Evolutionary conservation across 768 basidiomycete genomes (phyloP).

Genomic region (Leccinum disarticulatum): DNA sequence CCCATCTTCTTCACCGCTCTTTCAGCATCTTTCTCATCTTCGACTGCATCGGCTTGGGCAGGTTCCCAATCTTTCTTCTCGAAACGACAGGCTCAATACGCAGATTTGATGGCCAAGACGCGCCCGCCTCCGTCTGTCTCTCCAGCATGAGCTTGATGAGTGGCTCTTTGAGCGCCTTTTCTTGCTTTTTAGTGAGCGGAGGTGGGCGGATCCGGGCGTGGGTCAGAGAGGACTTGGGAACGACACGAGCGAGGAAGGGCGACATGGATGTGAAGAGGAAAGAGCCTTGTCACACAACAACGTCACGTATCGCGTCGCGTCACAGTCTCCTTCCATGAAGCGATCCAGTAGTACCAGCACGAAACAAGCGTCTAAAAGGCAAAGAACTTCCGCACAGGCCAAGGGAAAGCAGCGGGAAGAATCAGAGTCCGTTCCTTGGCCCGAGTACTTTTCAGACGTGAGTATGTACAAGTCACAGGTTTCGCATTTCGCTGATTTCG

Average conservation of each 20-base stretch:
- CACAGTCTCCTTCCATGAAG: slow-evolving; percentile 17
- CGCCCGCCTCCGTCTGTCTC: slow-evolving; percentile 38
- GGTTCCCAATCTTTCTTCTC: slow-evolving; percentile 39
- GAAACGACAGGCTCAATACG: slow-evolving; percentile 48
- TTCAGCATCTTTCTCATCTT: slow-evolving; percentile 42
- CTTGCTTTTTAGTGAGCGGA: slow-evolving; percentile 33
- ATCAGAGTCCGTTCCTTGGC: slow-evolving; percentile 41
- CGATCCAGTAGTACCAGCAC: slow-evolving; percentile 2
- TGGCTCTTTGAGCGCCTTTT: slow-evolving; percentile 30
- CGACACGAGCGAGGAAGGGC: slow-evolving; percentile 34
- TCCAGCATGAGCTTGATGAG: slow-evolving; percentile 44
- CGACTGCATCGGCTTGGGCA: slow-evolving; percentile 37
- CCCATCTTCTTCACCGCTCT: slow-evolving; percentile 25
- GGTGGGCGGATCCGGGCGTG: slow-evolving; percentile 25
- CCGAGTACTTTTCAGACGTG: slow-evolving; percentile 60
- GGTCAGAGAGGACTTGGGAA: slow-evolving; percentile 36
- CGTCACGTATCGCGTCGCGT: slow-evolving; percentile 26
- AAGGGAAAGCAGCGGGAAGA: slow-evolving; percentile 23
- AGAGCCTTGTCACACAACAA: not conserved
- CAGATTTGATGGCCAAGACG: slow-evolving; percentile 47
- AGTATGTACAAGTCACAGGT: slow-evolving; percentile 3
- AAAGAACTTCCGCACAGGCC: slow-evolving; percentile 7
- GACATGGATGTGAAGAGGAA: slow-evolving; percentile 7
- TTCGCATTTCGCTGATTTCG: not conserved
- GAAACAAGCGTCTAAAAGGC: slow-evolving; percentile 14